Evolutionary conservation across 140 eudicot genomes (phyloP).

Genomic region (Senecio squalidus): DNA sequence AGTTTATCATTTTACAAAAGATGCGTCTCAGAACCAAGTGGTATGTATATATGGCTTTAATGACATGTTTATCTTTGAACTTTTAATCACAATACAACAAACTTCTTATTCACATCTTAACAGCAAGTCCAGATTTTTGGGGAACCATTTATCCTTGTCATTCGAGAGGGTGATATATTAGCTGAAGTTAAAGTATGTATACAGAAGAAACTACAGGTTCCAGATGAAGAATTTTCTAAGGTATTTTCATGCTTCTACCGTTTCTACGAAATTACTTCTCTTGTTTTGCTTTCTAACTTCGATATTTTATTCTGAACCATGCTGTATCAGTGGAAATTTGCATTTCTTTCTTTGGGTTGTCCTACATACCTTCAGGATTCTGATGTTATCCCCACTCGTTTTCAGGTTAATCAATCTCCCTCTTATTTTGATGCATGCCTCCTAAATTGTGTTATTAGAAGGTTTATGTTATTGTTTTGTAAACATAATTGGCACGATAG

Average conservation of each 20-base stretch:
- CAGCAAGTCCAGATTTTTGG: conserved; percentile 64
- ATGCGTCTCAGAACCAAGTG: conserved; percentile 64
- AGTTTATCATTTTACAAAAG: conserved; percentile 68
- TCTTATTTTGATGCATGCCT: not conserved
- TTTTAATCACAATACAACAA: not conserved
- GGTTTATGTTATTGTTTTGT: not conserved
- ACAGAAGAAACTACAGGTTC: conserved; percentile 56
- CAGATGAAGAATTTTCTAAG: conserved; percentile 67
- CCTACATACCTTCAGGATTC: conserved; percentile 9
- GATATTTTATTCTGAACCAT: not conserved
- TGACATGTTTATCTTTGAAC: not conserved
- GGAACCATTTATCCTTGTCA: conserved; percentile 59
- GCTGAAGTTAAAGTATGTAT: conserved; percentile 53
- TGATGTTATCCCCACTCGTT: conserved; percentile 29
- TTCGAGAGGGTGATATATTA: conserved; percentile 59
- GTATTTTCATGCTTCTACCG: conserved; percentile 16
- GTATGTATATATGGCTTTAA: conserved; percentile 19
- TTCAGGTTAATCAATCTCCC: conserved; percentile 49
- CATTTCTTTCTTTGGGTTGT: not conserved
- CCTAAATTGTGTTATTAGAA: no score
- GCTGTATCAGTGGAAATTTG: conserved; percentile 11
- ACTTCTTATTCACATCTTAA: not conserved
- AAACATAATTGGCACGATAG: not conserved
- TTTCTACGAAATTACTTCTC: not conserved
- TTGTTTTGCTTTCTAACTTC: not conserved